Percentiles rank a stretch among this genome's conserved stretches.
Evolutionary conservation across 2,329 filamentous ascomycete genomes (phyloP).

Genomic region (Claviceps citrina): DNA sequence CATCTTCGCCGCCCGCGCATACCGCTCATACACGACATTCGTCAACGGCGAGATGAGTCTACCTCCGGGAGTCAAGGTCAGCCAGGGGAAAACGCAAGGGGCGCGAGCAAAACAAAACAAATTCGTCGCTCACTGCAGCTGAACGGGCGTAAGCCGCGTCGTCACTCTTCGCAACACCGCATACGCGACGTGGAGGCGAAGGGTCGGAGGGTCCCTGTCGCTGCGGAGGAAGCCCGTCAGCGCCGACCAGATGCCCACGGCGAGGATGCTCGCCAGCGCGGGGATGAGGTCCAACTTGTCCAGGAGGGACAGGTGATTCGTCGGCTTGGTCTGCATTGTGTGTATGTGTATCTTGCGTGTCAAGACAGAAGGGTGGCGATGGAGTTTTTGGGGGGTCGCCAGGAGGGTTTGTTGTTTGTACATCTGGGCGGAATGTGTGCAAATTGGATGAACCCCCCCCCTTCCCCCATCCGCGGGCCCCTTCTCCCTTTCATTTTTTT

Average conservation of each 20-base stretch:
- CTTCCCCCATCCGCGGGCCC: no score
- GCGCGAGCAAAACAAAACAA: neutral
- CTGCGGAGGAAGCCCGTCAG: conserved; percentile 8
- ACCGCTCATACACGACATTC: conserved; percentile 9
- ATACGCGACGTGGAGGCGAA: conserved; percentile 11
- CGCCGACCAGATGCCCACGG: conserved; percentile 4
- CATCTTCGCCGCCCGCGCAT: conserved; percentile 7
- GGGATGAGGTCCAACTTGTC: conserved; percentile 9
- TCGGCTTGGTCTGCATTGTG: neutral
- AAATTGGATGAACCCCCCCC: no score
- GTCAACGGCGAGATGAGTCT: conserved; percentile 10
- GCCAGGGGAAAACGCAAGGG: no score
- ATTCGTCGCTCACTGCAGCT: conserved; percentile 9
- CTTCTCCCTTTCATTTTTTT: no score
- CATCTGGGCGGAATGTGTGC: no score
- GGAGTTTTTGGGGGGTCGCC: no score
- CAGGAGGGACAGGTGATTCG: conserved; percentile 5
- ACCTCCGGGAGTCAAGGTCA: neutral
- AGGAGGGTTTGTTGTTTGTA: no score
- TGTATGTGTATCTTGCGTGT: neutral
- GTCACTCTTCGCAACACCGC: conserved; percentile 9
- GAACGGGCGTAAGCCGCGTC: conserved; percentile 7
- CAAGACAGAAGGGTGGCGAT: no score
- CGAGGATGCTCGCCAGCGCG: conserved; percentile 7
- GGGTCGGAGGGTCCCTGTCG: conserved; percentile 9